These are phyloP conservation scores for Cryphonectria parasitica DNA, from an alignment of 2,329 filamentous ascomycete genomes.

Conservation along the genomic window DNA sequence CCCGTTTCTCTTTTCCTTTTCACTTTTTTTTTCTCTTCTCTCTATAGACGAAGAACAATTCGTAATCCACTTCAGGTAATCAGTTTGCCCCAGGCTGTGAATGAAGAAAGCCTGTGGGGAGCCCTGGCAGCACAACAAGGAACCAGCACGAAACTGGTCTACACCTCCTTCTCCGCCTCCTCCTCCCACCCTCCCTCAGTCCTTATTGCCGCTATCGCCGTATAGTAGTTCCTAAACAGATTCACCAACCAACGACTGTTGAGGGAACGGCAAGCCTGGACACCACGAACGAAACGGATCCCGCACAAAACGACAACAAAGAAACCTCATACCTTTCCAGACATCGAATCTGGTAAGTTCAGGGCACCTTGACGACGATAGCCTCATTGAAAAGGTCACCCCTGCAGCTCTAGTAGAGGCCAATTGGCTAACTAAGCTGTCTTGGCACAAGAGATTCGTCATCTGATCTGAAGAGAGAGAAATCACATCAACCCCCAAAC, in stretches of 20 bases:
- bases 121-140: constrained; percentile 26
- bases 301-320: background rate
- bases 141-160: constrained; percentile 18
- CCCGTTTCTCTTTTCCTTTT: background rate
- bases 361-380: background rate
- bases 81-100: background rate
- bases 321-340: background rate
- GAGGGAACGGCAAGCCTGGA: background rate
- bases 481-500: background rate
- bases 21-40: constrained; percentile 1
- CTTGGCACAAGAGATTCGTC: background rate
- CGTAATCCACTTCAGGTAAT: constrained; percentile 3
- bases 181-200: background rate
- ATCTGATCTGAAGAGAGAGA: background rate
- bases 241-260: background rate
- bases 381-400: background rate
- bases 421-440: background rate
- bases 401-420: background rate
- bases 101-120: background rate
- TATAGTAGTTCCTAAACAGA: background rate
- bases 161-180: background rate
- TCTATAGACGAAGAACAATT: constrained; percentile 3
- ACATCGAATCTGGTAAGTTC: constrained; percentile 12
- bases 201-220: constrained; percentile 24
- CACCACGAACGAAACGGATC: background rate